Evolutionary conservation across 495 filamentous ascomycete species (phyloP), one percentile per base, ranked within the genome.

Genomic region (Parachaetomium inaequale): DNA sequence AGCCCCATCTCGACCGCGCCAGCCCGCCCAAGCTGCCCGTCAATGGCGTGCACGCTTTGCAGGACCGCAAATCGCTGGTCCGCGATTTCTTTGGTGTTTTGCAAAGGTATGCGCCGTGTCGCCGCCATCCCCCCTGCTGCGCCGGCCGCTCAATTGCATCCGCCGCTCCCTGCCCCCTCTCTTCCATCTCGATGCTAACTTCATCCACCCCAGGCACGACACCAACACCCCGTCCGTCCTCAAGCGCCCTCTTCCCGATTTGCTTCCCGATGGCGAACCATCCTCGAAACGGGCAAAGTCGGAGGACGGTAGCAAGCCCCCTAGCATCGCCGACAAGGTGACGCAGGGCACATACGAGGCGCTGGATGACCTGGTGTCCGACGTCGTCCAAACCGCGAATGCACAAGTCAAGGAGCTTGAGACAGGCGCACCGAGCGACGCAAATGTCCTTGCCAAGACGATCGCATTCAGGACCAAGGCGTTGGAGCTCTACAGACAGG

Each of bases 251-350:
- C 68, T 83, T 11, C 72, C 74, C 31, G 69, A 75, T 0, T 46
- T 69, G 2, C 59, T 71, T 26, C 64, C 68, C 15, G 63, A 72
- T 55, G 68, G 65, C 58, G 79, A 79, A 51, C 79, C 78, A 4
- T 68, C 77, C 23, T 66, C 78, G 26, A 82, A 82, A 68, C 69
- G 78, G 11, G 73, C 79, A 31, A 80, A 80, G 63, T 73, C 77
- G 3, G 70, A 74, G 36, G 77, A 78, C 11, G 61, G n/a, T n/a
- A n/a, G 50, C 28, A 66, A 67, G 40, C 63, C 59, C 21, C 55
- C 31, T n/a, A 78, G 75, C 51, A 76, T 83, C 58, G 72, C 79
- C 40, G 76, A 81, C 60, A 78, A 79, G 73, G 70, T 79, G 19
- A 62, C 67, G 11, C 71, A 75, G 34, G 72, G 75, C 55, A 65